phyloP scores from a whole-genome alignment of 306 rosid genomes.

The Citrullus amarus region DNA sequence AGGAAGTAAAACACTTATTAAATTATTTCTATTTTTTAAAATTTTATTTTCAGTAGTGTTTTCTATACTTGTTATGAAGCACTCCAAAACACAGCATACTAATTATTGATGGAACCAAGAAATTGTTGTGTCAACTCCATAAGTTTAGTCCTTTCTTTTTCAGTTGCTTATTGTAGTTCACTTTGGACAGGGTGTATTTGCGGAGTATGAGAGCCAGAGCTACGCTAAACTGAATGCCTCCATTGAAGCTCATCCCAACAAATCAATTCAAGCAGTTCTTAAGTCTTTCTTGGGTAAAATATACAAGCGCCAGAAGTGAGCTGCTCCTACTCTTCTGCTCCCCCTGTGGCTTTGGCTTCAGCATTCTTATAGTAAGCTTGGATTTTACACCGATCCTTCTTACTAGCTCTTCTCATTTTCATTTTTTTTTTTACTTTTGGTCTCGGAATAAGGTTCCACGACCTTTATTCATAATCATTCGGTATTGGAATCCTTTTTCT shows the following conservation, averaged over 20 bases:
- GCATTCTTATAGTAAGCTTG: neutral
- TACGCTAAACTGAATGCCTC: constrained; percentile 45
- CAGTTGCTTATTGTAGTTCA: neutral
- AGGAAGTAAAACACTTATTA: too few species aligned
- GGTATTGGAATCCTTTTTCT: neutral
- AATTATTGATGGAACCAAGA: neutral
- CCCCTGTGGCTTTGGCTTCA: neutral
- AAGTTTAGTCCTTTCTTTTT: neutral
- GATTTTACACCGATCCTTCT: neutral
- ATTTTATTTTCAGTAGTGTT: too few species aligned
- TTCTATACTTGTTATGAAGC: neutral
- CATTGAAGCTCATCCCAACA: constrained; percentile 73
- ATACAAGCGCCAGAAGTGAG: constrained; percentile 73
- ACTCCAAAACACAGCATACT: neutral
- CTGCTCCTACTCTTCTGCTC: neutral
- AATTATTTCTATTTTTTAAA: too few species aligned
- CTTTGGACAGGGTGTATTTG: constrained; percentile 42
- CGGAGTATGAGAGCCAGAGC: constrained; percentile 62
- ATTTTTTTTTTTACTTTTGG: neutral
- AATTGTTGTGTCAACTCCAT: neutral
- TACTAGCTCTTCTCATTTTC: neutral
- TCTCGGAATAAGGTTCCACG: neutral
- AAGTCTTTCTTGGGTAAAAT: constrained; percentile 84
- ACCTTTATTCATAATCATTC: neutral
- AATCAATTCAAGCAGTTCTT: constrained; percentile 69